These are phyloP conservation scores for Candida schatavii DNA, from an alignment of 805 yeast species.

Conservation along the genomic window DNA sequence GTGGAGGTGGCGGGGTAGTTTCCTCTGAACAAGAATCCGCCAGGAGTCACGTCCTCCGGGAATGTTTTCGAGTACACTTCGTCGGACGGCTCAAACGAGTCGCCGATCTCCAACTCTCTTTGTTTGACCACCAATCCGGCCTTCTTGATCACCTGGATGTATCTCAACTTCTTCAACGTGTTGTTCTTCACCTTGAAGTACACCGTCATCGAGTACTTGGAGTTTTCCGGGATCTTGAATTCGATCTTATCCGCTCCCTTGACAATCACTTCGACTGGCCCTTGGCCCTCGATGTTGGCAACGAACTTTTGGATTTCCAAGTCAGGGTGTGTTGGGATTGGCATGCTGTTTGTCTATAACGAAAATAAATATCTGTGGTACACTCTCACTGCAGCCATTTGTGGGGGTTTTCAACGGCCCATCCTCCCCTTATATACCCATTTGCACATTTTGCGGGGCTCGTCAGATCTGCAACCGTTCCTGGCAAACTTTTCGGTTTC, in stretches of 20 bases:
- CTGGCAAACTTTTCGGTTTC: too few relatives aligned
- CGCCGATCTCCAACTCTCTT: constrained; percentile 30
- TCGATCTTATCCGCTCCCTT: constrained; percentile 25
- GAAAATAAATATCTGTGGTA: not conserved
- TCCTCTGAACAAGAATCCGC: constrained; percentile 39
- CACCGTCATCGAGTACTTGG: constrained; percentile 30
- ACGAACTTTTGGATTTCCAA: constrained; percentile 30
- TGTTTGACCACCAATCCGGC: constrained; percentile 32
- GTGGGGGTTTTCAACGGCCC: too few relatives aligned
- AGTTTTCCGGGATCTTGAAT: constrained; percentile 35
- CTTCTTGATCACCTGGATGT: constrained; percentile 35
- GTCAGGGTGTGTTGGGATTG: constrained; percentile 24
- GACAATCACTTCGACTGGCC: constrained; percentile 23
- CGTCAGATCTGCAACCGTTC: too few relatives aligned
- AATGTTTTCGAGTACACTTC: constrained; percentile 24
- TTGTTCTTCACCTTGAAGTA: constrained; percentile 30
- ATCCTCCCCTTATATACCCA: too few relatives aligned
- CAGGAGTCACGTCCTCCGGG: constrained; percentile 36
- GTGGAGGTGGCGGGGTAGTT: constrained; percentile 28
- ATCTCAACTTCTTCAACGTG: constrained; percentile 27
- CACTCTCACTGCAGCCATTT: too few relatives aligned
- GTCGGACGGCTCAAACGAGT: constrained; percentile 29
- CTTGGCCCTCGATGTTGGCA: constrained; percentile 29
- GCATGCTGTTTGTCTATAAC: not conserved
- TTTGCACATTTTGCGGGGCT: too few relatives aligned